These are phyloP conservation scores for Aquilaria yunnanensis DNA, from an alignment of 345 rosid species.

Conservation along the genomic window DNA sequence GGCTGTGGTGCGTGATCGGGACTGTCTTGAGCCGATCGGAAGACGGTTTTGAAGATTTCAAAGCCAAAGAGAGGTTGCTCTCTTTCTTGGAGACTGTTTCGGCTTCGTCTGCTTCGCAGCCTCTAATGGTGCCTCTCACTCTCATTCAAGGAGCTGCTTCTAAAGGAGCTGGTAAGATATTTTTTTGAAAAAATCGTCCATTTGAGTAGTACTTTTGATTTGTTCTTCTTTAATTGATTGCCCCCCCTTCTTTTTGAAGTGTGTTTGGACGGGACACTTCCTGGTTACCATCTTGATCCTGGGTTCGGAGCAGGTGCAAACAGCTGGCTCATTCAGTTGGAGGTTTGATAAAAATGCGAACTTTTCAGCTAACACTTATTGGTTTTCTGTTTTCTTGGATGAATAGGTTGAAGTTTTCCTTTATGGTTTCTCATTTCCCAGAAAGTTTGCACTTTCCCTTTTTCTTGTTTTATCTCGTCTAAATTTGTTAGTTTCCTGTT, in stretches of 20 bases:
- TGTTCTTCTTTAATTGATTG: too few species aligned
- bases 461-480: too few species aligned
- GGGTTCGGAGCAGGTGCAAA: constrained; percentile 76
- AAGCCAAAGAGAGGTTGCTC: constrained; percentile 10
- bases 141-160: constrained; percentile 55
- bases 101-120: constrained; percentile 14
- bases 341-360: constrained; percentile 32
- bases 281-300: constrained; percentile 76
- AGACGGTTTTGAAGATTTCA: constrained; percentile 18
- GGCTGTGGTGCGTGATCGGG: constrained; percentile 6
- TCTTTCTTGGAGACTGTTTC: constrained; percentile 15
- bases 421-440: background rate
- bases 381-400: too few species aligned
- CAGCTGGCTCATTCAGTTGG: constrained; percentile 80
- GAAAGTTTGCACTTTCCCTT: too few species aligned
- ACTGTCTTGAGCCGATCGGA: constrained; percentile 27
- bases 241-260: constrained; percentile 25
- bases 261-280: constrained; percentile 82
- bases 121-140: constrained; percentile 47
- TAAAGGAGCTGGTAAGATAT: constrained; percentile 47
- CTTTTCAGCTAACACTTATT: too few species aligned
- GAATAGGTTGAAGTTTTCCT: background rate
- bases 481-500: background rate
- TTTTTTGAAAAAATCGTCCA: too few species aligned
- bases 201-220: too few species aligned